A percentile compares a stretch with the other conserved stretches of the same genome.
phyloP scores from a whole-genome alignment of 2,329 filamentous ascomycete species.

The Colletotrichum magnum region DNA sequence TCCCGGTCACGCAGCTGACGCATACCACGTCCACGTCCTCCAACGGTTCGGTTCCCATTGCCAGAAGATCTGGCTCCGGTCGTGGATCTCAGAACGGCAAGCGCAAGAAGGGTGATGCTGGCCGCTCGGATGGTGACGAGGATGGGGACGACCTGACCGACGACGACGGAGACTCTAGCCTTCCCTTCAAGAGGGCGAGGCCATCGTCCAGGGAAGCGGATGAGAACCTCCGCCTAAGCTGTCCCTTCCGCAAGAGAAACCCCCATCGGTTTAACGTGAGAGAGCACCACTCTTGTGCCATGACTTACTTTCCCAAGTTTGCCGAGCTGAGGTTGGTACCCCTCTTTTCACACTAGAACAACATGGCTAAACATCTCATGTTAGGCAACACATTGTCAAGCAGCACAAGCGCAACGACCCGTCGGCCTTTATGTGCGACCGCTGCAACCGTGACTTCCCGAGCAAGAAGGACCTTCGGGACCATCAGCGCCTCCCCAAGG shows the following conservation, averaged over 20 bases:
- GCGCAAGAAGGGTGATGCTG: slow-evolving; percentile 50
- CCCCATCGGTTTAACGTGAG: slow-evolving; percentile 61
- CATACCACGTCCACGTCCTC: slow-evolving; percentile 51
- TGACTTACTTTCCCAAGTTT: slow-evolving; percentile 59
- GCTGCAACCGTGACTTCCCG: slow-evolving; percentile 56
- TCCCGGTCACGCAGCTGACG: slow-evolving; percentile 44
- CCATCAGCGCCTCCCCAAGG: slow-evolving; percentile 56
- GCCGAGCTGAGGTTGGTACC: slow-evolving; percentile 54
- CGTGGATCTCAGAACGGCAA: slow-evolving; percentile 46
- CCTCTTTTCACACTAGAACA: background rate
- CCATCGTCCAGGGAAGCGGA: slow-evolving; percentile 51
- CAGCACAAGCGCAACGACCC: slow-evolving; percentile 59
- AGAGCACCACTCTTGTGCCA: slow-evolving; percentile 60
- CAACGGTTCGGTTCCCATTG: slow-evolving; percentile 37
- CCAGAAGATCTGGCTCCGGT: slow-evolving; percentile 22
- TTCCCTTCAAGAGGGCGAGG: slow-evolving; percentile 49
- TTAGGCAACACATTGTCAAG: slow-evolving; percentile 59
- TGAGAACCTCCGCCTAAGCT: slow-evolving; percentile 57
- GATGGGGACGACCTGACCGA: slow-evolving; percentile 53
- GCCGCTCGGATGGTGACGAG: slow-evolving; percentile 45
- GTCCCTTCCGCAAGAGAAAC: slow-evolving; percentile 61
- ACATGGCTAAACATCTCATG: background rate
- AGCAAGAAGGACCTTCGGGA: slow-evolving; percentile 56
- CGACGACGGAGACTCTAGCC: slow-evolving; percentile 47
- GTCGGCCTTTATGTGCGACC: slow-evolving; percentile 56